These are phyloP conservation scores for Linanthus parryae DNA, from an alignment of 148 eudicot species.

Conservation along the genomic window DNA sequence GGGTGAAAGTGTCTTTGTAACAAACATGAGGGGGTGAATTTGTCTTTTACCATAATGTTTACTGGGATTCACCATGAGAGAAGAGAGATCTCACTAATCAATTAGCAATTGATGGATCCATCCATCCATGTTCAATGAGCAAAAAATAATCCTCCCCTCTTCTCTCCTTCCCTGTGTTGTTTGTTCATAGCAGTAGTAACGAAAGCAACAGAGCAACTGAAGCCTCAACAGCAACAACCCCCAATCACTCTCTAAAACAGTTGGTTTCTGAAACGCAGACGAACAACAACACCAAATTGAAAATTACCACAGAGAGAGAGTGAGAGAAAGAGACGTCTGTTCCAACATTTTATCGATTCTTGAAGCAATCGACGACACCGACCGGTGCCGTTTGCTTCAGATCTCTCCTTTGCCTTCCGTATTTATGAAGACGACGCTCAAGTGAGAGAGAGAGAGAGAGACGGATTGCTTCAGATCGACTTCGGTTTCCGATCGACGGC, in stretches of 20 bases:
- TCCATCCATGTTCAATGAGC: too few species aligned
- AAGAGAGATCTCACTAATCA: too few species aligned
- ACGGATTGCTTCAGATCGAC: too few species aligned
- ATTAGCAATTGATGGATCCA: too few species aligned
- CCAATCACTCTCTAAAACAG: slow-evolving; percentile 5
- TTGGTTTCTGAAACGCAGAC: slow-evolving; percentile 6
- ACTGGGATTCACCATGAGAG: too few species aligned
- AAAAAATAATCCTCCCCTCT: slow-evolving; percentile 3
- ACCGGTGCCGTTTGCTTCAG: slow-evolving; percentile 20
- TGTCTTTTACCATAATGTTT: too few species aligned
- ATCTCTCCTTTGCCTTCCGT: slow-evolving; percentile 22
- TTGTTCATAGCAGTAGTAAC: background rate
- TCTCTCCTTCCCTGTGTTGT: background rate
- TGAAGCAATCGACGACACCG: slow-evolving; percentile 33
- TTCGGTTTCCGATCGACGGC: too few species aligned
- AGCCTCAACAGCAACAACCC: slow-evolving; percentile 1
- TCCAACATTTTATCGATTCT: slow-evolving; percentile 24
- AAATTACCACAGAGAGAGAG: background rate
- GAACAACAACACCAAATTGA: background rate
- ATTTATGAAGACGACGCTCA: slow-evolving; percentile 18
- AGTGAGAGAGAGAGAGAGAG: background rate
- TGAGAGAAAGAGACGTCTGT: slow-evolving; percentile 19
- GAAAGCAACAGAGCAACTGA: slow-evolving; percentile 18
- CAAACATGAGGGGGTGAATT: too few species aligned
- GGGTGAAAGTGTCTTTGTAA: too few species aligned